Evolutionary conservation across 176 grass and related monocot genomes (phyloP).

Genomic region (Calamus simplicifolius): DNA sequence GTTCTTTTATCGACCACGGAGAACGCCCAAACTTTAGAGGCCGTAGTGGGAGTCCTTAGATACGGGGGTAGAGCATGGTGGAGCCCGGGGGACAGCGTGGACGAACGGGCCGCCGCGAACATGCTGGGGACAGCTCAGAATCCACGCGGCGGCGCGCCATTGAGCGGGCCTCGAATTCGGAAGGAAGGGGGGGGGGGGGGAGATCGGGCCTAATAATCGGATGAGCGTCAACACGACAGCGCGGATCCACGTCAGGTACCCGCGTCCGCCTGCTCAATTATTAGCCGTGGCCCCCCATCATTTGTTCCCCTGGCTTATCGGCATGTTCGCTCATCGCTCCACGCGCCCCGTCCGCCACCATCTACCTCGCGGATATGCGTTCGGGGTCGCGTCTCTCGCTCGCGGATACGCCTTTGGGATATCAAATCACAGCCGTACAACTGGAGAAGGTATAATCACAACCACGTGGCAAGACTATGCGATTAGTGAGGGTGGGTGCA

Average conservation of each 20-base stretch:
- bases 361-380: too few relatives aligned
- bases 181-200: too few relatives aligned
- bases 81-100: not conserved
- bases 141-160: not conserved
- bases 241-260: slow-evolving; percentile 13
- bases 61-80: not conserved
- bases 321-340: not conserved
- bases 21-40: not conserved
- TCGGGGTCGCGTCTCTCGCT: too few relatives aligned
- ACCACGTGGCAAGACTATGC: too few relatives aligned
- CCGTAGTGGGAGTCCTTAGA: not conserved
- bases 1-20: too few relatives aligned
- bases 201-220: too few relatives aligned
- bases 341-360: not conserved
- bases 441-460: too few relatives aligned
- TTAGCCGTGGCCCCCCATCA: not conserved
- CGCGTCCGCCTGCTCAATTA: not conserved
- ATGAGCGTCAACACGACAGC: not conserved
- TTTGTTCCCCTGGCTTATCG: not conserved
- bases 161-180: not conserved
- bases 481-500: too few relatives aligned
- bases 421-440: too few relatives aligned
- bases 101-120: slow-evolving; percentile 15
- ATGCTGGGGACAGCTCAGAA: not conserved
- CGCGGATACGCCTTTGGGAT: too few relatives aligned